Evolutionary conservation across 2,329 filamentous ascomycete species (phyloP).

Genomic region (Colletotrichum chrysophilum): DNA sequence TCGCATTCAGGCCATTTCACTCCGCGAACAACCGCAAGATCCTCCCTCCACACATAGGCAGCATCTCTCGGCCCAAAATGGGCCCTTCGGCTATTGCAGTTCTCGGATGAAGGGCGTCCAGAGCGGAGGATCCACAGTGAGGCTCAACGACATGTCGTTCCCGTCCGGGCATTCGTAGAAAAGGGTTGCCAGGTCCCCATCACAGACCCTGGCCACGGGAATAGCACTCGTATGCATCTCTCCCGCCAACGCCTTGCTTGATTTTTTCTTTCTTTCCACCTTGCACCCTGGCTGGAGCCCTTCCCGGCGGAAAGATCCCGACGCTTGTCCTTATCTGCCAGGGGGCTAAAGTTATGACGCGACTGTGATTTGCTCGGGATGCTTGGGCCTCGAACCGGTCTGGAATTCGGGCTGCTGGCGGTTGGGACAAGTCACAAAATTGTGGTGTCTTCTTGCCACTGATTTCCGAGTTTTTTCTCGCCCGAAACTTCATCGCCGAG

Average conservation of each 20-base stretch:
- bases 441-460: background rate
- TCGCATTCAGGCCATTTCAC: conserved; percentile 13
- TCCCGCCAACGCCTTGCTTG: background rate
- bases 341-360: conserved; percentile 2
- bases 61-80: conserved; percentile 9
- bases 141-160: conserved; percentile 11
- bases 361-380: conserved; percentile 1
- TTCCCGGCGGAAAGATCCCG: conserved; percentile 10
- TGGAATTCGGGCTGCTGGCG: background rate
- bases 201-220: background rate
- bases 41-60: background rate
- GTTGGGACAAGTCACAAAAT: background rate
- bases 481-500: background rate
- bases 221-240: background rate
- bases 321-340: background rate
- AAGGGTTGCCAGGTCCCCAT: background rate
- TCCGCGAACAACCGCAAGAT: conserved; percentile 4
- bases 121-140: conserved; percentile 12
- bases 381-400: background rate
- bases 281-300: background rate
- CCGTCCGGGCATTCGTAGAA: conserved; percentile 1
- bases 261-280: background rate
- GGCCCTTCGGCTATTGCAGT: conserved; percentile 15
- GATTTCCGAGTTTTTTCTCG: background rate
- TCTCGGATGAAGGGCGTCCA: conserved; percentile 19